phyloP scores from a whole-genome alignment of 345 rosid genomes.

The Clausena lansium region DNA sequence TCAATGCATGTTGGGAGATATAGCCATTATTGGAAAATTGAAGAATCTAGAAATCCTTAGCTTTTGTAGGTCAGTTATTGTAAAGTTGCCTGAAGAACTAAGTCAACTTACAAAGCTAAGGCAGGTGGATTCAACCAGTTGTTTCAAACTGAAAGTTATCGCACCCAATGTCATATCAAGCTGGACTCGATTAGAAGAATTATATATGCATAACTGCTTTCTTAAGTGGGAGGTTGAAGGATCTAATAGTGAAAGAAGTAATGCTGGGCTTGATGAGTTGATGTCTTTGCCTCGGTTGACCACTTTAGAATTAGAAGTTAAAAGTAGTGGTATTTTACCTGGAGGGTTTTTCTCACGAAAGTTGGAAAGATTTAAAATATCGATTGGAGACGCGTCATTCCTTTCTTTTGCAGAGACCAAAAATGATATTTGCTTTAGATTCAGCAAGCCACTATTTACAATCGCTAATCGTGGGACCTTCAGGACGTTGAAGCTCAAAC shows the following conservation, averaged over 20 bases:
- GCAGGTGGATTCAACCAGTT: constrained; percentile 2
- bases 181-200: constrained; percentile 22
- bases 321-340: background rate
- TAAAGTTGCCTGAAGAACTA: constrained; percentile 17
- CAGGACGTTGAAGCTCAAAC: background rate
- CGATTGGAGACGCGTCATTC: background rate
- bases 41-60: background rate
- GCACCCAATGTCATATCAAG: constrained; percentile 3
- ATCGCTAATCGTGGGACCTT: background rate
- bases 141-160: constrained; percentile 10
- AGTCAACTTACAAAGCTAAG: constrained; percentile 7
- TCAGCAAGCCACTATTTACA: background rate
- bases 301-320: background rate
- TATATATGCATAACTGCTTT: constrained; percentile 18
- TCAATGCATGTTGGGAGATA: no score
- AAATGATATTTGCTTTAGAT: background rate
- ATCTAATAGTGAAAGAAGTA: background rate
- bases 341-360: background rate
- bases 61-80: background rate
- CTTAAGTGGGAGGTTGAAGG: constrained; percentile 18
- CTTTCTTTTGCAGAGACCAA: background rate
- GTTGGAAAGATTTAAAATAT: background rate
- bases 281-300: constrained; percentile 14
- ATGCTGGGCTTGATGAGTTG: constrained; percentile 16
- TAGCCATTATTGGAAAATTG: background rate